Evolutionary conservation across 2,329 filamentous ascomycete genomes (phyloP).

Genomic region (Aspergillus caelatus): DNA sequence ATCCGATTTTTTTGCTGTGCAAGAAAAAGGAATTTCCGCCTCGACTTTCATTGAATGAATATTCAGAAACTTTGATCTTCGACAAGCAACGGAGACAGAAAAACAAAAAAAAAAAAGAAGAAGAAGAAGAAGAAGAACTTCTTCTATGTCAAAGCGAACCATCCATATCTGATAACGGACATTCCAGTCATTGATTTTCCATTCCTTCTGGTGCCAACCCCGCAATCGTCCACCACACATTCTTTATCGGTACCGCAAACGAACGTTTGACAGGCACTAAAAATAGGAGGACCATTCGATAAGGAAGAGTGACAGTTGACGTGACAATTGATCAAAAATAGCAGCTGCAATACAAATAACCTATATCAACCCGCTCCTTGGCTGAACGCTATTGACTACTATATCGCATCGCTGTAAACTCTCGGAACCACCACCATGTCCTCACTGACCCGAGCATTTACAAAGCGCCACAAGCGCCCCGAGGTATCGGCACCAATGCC

Average conservation of each 20-base stretch:
- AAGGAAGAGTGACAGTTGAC: constrained; percentile 13
- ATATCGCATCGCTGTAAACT: constrained; percentile 2
- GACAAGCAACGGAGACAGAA: background rate
- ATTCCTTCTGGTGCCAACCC: constrained; percentile 33
- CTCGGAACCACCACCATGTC: constrained; percentile 28
- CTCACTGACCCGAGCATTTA: constrained; percentile 50
- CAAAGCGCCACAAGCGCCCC: constrained; percentile 51
- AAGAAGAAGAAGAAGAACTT: background rate
- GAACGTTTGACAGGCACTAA: constrained; percentile 13
- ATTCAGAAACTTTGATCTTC: constrained; percentile 14
- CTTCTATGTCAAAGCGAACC: constrained; percentile 4
- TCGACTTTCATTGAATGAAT: constrained; percentile 24
- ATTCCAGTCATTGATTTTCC: constrained; percentile 34
- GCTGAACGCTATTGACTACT: background rate
- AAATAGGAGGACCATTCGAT: constrained; percentile 18
- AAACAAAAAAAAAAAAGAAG: background rate
- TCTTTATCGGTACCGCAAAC: constrained; percentile 21
- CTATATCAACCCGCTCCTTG: constrained; percentile 11
- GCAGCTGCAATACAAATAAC: constrained; percentile 12
- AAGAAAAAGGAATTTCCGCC: constrained; percentile 18
- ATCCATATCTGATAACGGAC: constrained; percentile 30
- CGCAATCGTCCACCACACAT: constrained; percentile 34
- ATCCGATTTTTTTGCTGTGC: constrained; percentile 35
- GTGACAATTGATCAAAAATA: constrained; percentile 9
- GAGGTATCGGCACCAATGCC: constrained; percentile 49